These are phyloP conservation scores for Dicorynia guianensis DNA, from an alignment of 306 rosid species.

Conservation along the genomic window DNA sequence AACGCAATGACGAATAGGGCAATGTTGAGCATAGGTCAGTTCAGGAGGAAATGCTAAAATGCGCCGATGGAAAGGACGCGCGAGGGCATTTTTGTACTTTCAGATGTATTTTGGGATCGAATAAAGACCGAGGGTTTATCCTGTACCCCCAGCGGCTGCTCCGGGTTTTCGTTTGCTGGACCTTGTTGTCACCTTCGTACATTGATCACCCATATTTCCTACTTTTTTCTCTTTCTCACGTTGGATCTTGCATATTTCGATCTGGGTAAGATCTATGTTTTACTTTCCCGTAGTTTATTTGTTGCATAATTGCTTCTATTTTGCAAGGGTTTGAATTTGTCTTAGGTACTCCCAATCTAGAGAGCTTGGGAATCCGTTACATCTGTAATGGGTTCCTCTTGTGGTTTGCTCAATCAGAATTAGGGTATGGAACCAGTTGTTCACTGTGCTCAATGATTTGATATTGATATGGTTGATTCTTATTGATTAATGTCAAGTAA, in stretches of 20 bases:
- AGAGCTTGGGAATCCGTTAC: not conserved
- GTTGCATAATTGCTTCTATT: not conserved
- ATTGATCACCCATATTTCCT: not conserved
- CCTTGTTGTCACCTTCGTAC: not conserved
- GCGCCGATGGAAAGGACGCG: not conserved
- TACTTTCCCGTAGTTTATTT: not conserved
- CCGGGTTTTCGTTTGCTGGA: not conserved
- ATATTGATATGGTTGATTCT: not conserved
- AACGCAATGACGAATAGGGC: constrained; percentile 34
- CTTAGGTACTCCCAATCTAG: not conserved
- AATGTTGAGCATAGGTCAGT: not conserved
- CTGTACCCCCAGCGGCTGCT: not conserved
- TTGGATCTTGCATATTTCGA: too few relatives aligned
- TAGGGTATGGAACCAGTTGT: not conserved
- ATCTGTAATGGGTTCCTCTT: not conserved
- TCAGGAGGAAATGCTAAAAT: not conserved
- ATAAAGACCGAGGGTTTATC: not conserved
- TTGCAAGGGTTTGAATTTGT: not conserved
- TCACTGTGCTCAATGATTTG: not conserved
- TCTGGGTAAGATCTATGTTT: not conserved
- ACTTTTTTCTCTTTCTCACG: too few relatives aligned
- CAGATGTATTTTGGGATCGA: not conserved
- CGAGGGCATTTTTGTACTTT: constrained; percentile 32
- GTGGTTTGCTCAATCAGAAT: not conserved
- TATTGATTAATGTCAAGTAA: not conserved